Evolutionary conservation across 2,329 filamentous ascomycete species (phyloP).

Genomic region (Trichoderma breve): DNA sequence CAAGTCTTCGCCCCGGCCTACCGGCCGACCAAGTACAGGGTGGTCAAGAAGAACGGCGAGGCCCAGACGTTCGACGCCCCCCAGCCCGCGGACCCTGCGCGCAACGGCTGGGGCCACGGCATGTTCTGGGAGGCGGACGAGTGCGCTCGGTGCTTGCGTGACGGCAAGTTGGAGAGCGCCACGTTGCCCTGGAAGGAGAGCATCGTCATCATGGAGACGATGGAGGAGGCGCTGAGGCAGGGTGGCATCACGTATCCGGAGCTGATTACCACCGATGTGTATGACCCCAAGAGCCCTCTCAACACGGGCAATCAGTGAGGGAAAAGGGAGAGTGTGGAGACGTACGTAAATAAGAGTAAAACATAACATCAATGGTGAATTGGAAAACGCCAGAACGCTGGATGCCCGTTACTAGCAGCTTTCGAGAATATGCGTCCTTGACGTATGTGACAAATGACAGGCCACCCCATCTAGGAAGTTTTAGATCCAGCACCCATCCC

Average conservation of each 20-base stretch:
- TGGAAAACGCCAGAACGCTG: not conserved
- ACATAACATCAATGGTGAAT: not conserved
- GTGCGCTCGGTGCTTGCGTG: conserved; percentile 69
- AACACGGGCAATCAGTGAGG: conserved; percentile 50
- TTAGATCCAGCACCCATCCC: not conserved
- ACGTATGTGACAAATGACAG: not conserved
- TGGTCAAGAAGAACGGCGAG: conserved; percentile 55
- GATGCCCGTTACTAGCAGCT: not conserved
- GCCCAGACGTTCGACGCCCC: conserved; percentile 53
- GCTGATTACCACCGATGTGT: conserved; percentile 56
- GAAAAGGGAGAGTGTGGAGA: conserved; percentile 2
- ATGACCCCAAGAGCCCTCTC: conserved; percentile 58
- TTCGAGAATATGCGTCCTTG: not conserved
- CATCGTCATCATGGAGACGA: conserved; percentile 76
- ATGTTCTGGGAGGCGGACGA: conserved; percentile 92
- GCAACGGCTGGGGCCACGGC: conserved; percentile 62
- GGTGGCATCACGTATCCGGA: conserved; percentile 55
- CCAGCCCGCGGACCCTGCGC: conserved; percentile 49
- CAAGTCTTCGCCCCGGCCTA: conserved; percentile 73
- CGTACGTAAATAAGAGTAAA: not conserved
- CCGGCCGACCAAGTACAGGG: conserved; percentile 62
- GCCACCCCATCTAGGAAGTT: not conserved
- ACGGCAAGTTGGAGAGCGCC: conserved; percentile 73
- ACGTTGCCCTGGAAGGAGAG: conserved; percentile 72
- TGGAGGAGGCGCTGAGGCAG: conserved; percentile 55